Evolutionary conservation across 1,284 basidiomycete genomes (phyloP).

Genomic region (Boletellus dicymbophilus): DNA sequence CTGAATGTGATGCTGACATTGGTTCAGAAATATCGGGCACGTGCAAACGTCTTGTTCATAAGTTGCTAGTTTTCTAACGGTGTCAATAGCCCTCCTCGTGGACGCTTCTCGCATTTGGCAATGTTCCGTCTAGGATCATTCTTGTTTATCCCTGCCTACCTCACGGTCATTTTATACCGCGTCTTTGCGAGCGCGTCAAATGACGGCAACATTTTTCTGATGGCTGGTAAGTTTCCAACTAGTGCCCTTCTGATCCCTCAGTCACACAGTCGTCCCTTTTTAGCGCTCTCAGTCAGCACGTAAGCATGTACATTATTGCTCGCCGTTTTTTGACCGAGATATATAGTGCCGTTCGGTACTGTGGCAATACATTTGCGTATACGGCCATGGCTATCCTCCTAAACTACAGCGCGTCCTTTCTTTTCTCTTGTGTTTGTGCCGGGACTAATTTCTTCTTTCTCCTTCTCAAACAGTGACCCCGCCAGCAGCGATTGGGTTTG

Average conservation of each 20-base stretch:
- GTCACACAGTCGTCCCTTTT: constrained; percentile 11
- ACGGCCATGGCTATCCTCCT: constrained; percentile 77
- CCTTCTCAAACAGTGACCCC: constrained; percentile 72
- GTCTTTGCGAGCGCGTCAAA: constrained; percentile 60
- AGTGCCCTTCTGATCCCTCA: neutral
- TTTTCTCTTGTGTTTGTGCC: neutral
- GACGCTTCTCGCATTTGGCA: constrained; percentile 79
- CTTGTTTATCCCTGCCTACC: constrained; percentile 78
- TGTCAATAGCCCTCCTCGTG: constrained; percentile 57
- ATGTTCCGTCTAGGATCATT: constrained; percentile 83
- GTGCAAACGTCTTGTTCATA: constrained; percentile 29
- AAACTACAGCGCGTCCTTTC: constrained; percentile 66
- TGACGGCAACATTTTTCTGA: constrained; percentile 67
- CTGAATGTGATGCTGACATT: constrained; percentile 6
- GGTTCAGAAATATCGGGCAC: constrained; percentile 53
- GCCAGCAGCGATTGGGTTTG: constrained; percentile 71
- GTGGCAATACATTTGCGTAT: constrained; percentile 76
- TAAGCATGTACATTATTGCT: constrained; percentile 39
- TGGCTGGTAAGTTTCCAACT: constrained; percentile 54
- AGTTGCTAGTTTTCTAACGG: constrained; percentile 13
- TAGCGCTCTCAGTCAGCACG: constrained; percentile 74
- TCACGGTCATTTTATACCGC: constrained; percentile 72
- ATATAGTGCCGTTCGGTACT: constrained; percentile 69
- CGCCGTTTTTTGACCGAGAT: constrained; percentile 9
- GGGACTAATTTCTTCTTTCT: neutral